Evolutionary conservation across 1,284 basidiomycete genomes (phyloP), one percentile per base, ranked within the genome.

Genomic region (Mycena citricolor): DNA sequence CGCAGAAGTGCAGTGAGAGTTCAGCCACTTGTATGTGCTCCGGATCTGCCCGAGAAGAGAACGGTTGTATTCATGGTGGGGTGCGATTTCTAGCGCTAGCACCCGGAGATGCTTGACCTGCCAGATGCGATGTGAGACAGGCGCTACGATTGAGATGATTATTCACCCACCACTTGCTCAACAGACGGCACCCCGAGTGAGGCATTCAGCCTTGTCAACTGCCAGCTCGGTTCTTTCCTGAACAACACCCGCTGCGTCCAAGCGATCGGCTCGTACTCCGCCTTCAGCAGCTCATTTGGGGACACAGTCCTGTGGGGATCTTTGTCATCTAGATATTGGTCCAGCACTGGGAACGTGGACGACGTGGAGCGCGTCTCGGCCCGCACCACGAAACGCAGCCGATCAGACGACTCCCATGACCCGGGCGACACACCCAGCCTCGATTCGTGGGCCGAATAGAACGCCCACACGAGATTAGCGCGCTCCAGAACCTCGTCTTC

Each of bases 161-260:
- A 46, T 13, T 14, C 30, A 61, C 70, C 26, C 52, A 76, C 74
- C 40, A 76, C 73, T 60, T 73, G 67, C 12, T 25, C 19, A 4
- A 58, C 54, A n/a, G 58, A 57, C 1, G 74, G 73, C 20, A 57
- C 40, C 4, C 74, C 72, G 5, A 76, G 52, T 1, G 44, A 46
- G 11, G 57, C 54, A 51, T 74, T 62, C 2, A 61, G 64, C 5
- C 62, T 42, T 5, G 63, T 38, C 5, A 74, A 42, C 23, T 59
- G 51, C 35, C 56, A 51, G 13, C 58, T 41, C 6, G 70, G 69
- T 17, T 60, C 55, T 2, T 33, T 34, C 11, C 36, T 39, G 34
- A 69, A 66, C 13, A 58, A 42, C 3, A 60, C 70, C 28, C 70
- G 57, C 42, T 76, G 73, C 5, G 69, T 69, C 74, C 74, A 77